These are phyloP conservation scores for Penicillium sp. DNA, from an alignment of 2,329 filamentous ascomycete species.

Conservation along the genomic window DNA sequence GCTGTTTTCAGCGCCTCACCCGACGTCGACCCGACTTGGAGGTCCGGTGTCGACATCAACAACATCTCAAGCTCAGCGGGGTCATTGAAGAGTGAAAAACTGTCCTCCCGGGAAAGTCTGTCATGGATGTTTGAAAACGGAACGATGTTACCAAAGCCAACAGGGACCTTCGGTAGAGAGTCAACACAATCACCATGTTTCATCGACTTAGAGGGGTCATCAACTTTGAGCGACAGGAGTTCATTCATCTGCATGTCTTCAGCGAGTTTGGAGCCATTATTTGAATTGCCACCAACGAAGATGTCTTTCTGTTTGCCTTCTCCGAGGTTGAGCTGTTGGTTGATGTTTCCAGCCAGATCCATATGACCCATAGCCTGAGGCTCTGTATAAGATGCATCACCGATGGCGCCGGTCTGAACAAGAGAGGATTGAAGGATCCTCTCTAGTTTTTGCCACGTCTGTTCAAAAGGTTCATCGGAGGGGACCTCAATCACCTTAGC, in stretches of 20 bases:
- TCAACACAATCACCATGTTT: neutral
- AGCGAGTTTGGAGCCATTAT: neutral
- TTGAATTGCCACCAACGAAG: neutral
- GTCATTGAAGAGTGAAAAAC: slow-evolving; percentile 19
- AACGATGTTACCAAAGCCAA: slow-evolving; percentile 23
- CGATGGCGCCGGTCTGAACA: neutral
- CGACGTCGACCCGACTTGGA: neutral
- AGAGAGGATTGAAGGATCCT: slow-evolving; percentile 10
- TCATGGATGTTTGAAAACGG: slow-evolving; percentile 34
- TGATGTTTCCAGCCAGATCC: neutral
- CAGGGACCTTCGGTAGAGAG: slow-evolving; percentile 4
- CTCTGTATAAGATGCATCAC: neutral
- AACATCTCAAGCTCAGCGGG: slow-evolving; percentile 30
- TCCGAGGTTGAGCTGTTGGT: neutral
- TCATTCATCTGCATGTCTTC: neutral
- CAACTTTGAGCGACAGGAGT: neutral
- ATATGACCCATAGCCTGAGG: neutral
- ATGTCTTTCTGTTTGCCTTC: neutral
- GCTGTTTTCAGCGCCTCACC: neutral
- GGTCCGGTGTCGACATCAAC: slow-evolving; percentile 21
- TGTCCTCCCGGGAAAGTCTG: slow-evolving; percentile 17
- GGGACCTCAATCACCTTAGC: slow-evolving; percentile 14
- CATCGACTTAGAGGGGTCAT: neutral
- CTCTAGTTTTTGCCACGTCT: slow-evolving; percentile 23
- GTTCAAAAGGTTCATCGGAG: slow-evolving; percentile 17